A percentile compares a stretch with the other conserved stretches of the same genome.
Conservation (phyloP, 2,329 filamentous ascomycete species). For the Thelonectria discophora region DNA sequence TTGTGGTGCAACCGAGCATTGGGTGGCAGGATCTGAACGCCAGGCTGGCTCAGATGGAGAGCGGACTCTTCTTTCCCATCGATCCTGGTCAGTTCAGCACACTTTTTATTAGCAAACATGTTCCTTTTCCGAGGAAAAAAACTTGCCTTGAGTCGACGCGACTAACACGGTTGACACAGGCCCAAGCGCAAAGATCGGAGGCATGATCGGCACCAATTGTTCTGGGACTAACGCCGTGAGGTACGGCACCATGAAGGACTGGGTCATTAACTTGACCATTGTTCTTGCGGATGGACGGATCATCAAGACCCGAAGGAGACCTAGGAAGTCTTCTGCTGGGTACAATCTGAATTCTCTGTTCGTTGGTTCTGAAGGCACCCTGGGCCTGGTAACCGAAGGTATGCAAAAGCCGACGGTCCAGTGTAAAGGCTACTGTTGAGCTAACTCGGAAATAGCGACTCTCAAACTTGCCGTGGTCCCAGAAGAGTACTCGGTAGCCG, state of each 20-base stretch:
- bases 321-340: slow-evolving; percentile 81
- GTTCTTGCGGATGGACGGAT: slow-evolving; percentile 81
- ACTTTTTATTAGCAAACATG: neutral
- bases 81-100: slow-evolving; percentile 72
- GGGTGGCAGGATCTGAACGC: slow-evolving; percentile 93
- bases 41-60: slow-evolving; percentile 70
- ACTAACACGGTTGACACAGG: slow-evolving; percentile 45
- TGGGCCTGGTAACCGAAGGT: slow-evolving; percentile 82
- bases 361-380: slow-evolving; percentile 82
- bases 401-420: neutral
- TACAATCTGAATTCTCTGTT: slow-evolving; percentile 86
- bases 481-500: slow-evolving; percentile 78
- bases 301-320: slow-evolving; percentile 81
- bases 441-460: slow-evolving; percentile 60
- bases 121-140: neutral
- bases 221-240: slow-evolving; percentile 82
- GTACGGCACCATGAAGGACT: slow-evolving; percentile 89
- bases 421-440: neutral
- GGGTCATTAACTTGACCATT: slow-evolving; percentile 84
- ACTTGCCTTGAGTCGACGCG: no score
- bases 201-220: slow-evolving; percentile 83
- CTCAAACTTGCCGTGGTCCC: slow-evolving; percentile 82
- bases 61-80: slow-evolving; percentile 88
- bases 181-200: slow-evolving; percentile 77
- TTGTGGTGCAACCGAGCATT: slow-evolving; percentile 90